These are phyloP conservation scores for Colletotrichum tamarilloi DNA, from an alignment of 2,329 filamentous ascomycete genomes.

Conservation along the genomic window DNA sequence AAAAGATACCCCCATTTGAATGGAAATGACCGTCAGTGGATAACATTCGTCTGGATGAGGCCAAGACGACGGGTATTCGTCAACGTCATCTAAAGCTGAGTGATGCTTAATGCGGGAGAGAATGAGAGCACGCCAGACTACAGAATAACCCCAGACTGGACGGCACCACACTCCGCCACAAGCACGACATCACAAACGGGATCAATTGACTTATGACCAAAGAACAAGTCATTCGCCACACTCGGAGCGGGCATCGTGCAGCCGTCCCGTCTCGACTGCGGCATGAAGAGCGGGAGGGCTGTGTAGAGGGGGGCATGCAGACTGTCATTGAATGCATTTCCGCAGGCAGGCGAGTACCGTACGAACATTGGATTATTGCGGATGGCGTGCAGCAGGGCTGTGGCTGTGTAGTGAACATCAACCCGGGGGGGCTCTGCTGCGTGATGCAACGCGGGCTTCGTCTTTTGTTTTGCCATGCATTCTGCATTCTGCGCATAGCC, in stretches of 20 bases:
- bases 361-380: background rate
- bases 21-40: background rate
- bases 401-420: conserved; percentile 20
- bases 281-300: conserved; percentile 10
- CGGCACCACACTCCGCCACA: background rate
- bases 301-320: background rate
- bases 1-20: background rate
- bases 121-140: background rate
- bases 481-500: background rate
- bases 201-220: background rate
- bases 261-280: conserved; percentile 9
- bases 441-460: background rate
- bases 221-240: background rate
- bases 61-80: background rate
- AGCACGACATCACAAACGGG: background rate
- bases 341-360: background rate
- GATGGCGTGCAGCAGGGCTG: conserved; percentile 14
- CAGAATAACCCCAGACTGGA: background rate
- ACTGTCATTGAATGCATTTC: background rate
- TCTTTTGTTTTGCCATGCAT: background rate
- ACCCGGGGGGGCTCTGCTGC: background rate
- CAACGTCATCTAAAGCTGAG: background rate
- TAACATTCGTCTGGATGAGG: background rate
- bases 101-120: background rate
- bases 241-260: background rate